Evolutionary conservation across 768 basidiomycete genomes (phyloP), one percentile per base, ranked within the genome.

Genomic region (Chalciporus piperatus): DNA sequence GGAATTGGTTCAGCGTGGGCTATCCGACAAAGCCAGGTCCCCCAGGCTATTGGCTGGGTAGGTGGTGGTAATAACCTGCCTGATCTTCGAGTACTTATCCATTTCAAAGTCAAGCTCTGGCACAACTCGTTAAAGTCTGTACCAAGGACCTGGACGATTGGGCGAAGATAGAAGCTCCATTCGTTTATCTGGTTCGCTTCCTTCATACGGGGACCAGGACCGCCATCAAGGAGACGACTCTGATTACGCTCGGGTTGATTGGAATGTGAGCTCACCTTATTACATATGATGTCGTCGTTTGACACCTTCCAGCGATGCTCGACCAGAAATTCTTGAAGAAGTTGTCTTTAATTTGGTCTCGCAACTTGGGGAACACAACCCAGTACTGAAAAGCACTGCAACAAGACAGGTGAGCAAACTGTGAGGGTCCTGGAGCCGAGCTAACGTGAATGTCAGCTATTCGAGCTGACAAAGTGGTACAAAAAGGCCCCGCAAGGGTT

Each of bases 1-100:
- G 7, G 66, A 77, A 22, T 56, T 81, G 6, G 62, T 82, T 8
- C 72, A 76, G 45, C 68, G 67, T 19, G 84, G 82, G 3, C 64
- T 87, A 53, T 70, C 62, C 10, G 78, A 86, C 56, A 66, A 61
- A 35, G 78, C 85, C 55, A 75, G 89, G 49, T 76, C 74, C 38
- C 79, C 84, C 19, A 78, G 89, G 33, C 62, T 91, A 14, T 72
- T 75, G 55, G 85, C 89, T 46, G 89, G 89, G 89, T 90, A 66
- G 58, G 80, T 66, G 35, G 1, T 47, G 17, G 3, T 32, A 19
- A 4, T 16, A 37, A 6, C 14, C 35, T 37, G n/a, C 3, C 3
- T 11, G 22, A 6, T n/a, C 16, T 22, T 23, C 32, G 20, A 38
- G 20, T 50, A 33, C 48, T 68, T 41, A 66, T 41, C 30, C 39